phyloP scores from a whole-genome alignment of 495 filamentous ascomycete genomes.

The Parathielavia appendiculata region DNA sequence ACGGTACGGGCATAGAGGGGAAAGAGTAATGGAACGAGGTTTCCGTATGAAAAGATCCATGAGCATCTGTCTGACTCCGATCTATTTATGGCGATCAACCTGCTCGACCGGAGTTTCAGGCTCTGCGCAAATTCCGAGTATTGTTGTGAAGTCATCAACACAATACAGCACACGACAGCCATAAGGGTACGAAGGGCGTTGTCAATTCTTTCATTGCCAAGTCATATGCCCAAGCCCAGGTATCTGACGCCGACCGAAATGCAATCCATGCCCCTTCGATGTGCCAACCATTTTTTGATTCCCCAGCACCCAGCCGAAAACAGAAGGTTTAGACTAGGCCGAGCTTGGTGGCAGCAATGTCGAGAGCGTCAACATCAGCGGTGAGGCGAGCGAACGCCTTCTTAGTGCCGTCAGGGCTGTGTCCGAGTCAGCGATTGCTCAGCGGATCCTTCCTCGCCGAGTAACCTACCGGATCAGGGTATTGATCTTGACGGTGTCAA shows the following conservation, averaged over 20 bases:
- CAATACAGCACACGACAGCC: neutral
- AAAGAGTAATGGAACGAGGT: no score
- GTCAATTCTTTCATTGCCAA: constrained; percentile 35
- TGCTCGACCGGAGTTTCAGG: no score
- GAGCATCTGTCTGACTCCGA: no score
- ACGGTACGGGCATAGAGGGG: no score
- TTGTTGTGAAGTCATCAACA: no score
- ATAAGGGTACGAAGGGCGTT: constrained; percentile 25
- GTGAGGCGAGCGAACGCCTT: constrained; percentile 97
- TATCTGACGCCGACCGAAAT: constrained; percentile 38
- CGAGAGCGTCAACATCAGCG: constrained; percentile 92
- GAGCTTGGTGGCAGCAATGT: constrained; percentile 98
- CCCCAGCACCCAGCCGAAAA: constrained; percentile 18
- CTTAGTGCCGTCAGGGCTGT: constrained; percentile 91
- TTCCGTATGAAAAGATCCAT: no score
- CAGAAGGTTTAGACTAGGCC: constrained; percentile 74
- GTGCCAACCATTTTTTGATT: constrained; percentile 21
- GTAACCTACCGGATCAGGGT: constrained; percentile 82
- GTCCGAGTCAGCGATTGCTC: constrained; percentile 8
- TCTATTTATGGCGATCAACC: no score
- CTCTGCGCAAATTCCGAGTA: no score
- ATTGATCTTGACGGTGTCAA: constrained; percentile 97
- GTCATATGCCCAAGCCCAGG: constrained; percentile 29
- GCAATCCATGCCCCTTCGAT: constrained; percentile 30
- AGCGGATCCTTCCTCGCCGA: neutral